A percentile compares a stretch with the other conserved stretches of the same genome.
Conservation (phyloP, 73 alveolate genomes). For the Durusdinium trenchii region DNA sequence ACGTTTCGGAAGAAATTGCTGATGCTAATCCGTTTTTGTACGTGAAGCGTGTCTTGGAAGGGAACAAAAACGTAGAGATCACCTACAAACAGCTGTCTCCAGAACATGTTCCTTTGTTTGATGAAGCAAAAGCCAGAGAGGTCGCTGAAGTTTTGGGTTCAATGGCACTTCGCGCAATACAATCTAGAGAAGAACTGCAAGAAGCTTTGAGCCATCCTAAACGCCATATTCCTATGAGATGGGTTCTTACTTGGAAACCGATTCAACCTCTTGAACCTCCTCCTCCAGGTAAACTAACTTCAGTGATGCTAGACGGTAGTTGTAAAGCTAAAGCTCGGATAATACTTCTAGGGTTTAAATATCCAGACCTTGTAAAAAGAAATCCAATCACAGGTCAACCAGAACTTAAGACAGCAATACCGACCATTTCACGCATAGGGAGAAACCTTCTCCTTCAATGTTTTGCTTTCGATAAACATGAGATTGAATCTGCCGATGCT, state of each 20-base stretch:
- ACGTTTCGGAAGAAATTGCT: neutral
- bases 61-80: slow-evolving; percentile 11
- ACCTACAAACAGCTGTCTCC: neutral
- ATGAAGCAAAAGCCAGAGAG: slow-evolving; percentile 65
- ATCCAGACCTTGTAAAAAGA: slow-evolving; percentile 8
- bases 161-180: slow-evolving; percentile 30
- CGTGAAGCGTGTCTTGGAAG: slow-evolving; percentile 36
- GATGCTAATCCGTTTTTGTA: slow-evolving; percentile 8
- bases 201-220: slow-evolving; percentile 21
- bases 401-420: neutral
- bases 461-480: slow-evolving; percentile 40
- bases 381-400: slow-evolving; percentile 42
- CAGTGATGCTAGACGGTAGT: neutral
- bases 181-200: neutral
- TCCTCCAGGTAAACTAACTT: neutral
- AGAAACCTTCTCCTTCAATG: neutral
- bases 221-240: slow-evolving; percentile 53
- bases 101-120: neutral
- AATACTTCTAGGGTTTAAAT: slow-evolving; percentile 25
- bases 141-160: slow-evolving; percentile 35
- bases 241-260: slow-evolving; percentile 78
- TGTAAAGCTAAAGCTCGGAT: slow-evolving; percentile 36
- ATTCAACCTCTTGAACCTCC: slow-evolving; percentile 10
- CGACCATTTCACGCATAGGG: slow-evolving; percentile 10
- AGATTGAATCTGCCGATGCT: slow-evolving; percentile 24